Base-by-base conservation (phyloP, 2,329 filamentous ascomycete species). In the Leptodontidium sp. region DNA sequence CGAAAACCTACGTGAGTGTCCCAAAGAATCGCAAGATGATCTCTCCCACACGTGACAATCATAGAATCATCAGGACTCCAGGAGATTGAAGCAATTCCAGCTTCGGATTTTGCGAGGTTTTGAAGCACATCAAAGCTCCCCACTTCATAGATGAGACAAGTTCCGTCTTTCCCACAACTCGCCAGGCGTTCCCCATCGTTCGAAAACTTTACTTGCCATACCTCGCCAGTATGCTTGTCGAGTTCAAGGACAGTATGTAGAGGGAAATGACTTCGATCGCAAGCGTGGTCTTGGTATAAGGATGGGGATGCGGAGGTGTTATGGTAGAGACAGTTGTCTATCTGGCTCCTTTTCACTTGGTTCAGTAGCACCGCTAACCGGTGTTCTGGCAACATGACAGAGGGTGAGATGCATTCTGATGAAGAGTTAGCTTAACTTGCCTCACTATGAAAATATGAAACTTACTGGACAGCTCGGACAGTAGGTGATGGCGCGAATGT, bases 341-440 rank as follows among this genome's bases (percentile, higher is more conserved):
- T 92, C 81, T 98, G 95, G 71, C 86, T 88, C 70, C 91, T 86
- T 78, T 98, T 97, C 47, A 97, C 90, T 73, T 97, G 90, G 67
- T 94, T 86, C 64, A 99, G 83, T 17, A 99, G 84, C 43, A 90
- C 86, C 1, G 93, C 93, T 55, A 99, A 84, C 7, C 96, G 90
- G 79, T 96, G 93, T 77, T 97, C 93, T 1, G 96, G 96, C 65
- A 99, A 91, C 94, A 99, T 98, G 55, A 97, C 93, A 4, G 94
- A 96, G 0, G 96, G 95, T 1, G 96, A 97, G 79, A 99, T 97
- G 67, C 89, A 97, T 83, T 87, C 92, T 95, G 74, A 21, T 69
- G 21, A 8, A 21, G 53, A 49, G 66, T 82, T 65, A 79, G 70
- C 61, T 63, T 43, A 61, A 65, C 35, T 9, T 26, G 2, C n/a